Conservation (phyloP, 202 grass and related monocot genomes). For the Alloteropsis angusta region DNA sequence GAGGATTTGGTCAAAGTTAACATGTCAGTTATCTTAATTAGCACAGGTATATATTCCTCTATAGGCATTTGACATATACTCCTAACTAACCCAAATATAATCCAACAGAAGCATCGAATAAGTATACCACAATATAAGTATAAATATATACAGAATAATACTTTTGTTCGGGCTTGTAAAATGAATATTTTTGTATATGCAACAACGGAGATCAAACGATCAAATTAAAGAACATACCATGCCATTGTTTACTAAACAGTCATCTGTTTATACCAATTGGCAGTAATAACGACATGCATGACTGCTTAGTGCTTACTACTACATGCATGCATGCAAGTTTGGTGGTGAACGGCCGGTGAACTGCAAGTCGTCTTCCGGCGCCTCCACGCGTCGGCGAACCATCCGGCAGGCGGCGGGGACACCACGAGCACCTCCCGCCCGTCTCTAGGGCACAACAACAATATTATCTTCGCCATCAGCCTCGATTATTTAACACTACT, state of each 20-base stretch:
- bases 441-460: conserved; percentile 31
- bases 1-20: not conserved
- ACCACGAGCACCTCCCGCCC: conserved; percentile 2
- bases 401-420: conserved; percentile 30
- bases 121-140: not conserved
- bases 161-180: not conserved
- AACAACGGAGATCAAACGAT: not conserved
- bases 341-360: not conserved
- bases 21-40: not conserved
- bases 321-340: not conserved
- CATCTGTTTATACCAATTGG: not conserved
- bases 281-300: not conserved
- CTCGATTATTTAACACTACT: conserved; percentile 20
- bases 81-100: not conserved
- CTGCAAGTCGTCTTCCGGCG: not conserved
- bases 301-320: not conserved
- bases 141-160: not conserved
- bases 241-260: not conserved
- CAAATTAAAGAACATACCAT: not conserved
- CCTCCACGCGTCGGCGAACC: conserved; percentile 31
- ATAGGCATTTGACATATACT: not conserved
- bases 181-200: not conserved
- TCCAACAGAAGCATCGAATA: not conserved
- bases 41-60: not conserved
- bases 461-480: conserved; percentile 44